These are phyloP conservation scores for Pseudocercospora fuligena DNA, from an alignment of 2,329 filamentous ascomycete genomes.

Conservation along the genomic window DNA sequence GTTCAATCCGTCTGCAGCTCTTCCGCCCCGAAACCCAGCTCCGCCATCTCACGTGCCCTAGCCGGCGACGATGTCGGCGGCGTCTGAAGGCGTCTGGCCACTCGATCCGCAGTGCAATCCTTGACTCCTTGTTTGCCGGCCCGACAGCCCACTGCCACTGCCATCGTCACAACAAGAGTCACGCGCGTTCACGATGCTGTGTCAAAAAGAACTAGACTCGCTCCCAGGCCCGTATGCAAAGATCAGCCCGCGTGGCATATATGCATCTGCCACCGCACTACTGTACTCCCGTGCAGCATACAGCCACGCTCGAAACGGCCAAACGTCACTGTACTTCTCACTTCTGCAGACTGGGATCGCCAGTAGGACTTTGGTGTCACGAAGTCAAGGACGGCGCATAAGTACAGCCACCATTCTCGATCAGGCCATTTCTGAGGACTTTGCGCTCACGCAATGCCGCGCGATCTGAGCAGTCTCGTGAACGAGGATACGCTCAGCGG, in stretches of 20 bases:
- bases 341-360: neutral
- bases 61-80: neutral
- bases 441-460: slow-evolving; percentile 43
- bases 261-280: neutral
- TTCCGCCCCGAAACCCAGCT: neutral
- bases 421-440: neutral
- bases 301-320: slow-evolving; percentile 11
- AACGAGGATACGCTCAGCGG: slow-evolving; percentile 39
- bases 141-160: neutral
- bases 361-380: slow-evolving; percentile 6
- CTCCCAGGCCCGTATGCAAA: neutral
- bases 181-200: neutral
- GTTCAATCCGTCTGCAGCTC: neutral
- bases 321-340: slow-evolving; percentile 11
- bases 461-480: slow-evolving; percentile 42
- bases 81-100: neutral
- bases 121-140: neutral
- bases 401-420: slow-evolving; percentile 13
- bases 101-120: neutral
- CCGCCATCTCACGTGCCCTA: neutral
- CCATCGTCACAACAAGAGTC: neutral
- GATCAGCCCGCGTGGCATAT: neutral
- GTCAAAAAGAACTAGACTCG: neutral
- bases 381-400: slow-evolving; percentile 9
- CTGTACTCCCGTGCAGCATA: neutral